Base-by-base conservation (phyloP, 371 early-diverging fungal genomes). In the Mortierella sp. region DNA sequence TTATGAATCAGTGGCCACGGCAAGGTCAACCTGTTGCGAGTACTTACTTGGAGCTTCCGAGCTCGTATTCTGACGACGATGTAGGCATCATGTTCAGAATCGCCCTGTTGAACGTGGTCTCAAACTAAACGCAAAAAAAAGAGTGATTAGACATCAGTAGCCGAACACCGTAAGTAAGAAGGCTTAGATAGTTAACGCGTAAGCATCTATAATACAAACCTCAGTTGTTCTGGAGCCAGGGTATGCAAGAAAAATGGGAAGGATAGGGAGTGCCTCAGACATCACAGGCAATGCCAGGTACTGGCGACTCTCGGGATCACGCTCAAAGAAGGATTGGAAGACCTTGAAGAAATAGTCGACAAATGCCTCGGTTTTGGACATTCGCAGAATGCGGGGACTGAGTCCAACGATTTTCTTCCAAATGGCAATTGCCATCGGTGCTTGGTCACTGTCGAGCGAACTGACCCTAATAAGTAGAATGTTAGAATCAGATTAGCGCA, bases 21-120 rank as follows among this genome's bases (percentile, higher is more conserved):
- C 14, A 6, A 16, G 19, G 5, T 31, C 61, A 44, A 26, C 4
- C 2, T 10, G 14, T 9, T 46, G 26, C 34, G 11, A 24, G 10
- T 44, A 53, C 86, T 37, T 87, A 90, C 90, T 74, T 84, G 37
- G 88, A 80, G 24, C 86, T 82, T 44, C 89, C 90, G 70, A 82
- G 86, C 40, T 89, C 84, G 21, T 91, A 72, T 31, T 90, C 90
- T 3, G 79, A 78, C 3, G 92, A 90, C 5, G 84, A 81, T n/a
- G 87, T 75, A 3, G 93, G 92, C 72, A 94, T 90, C 50, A 92
- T 80, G 19, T 91, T 90, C 71, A 86, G 26, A 37, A 86, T 78
- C 0, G 86, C 82, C 59, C 75, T 76, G 24, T 69, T 81, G 44
- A 82, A 74, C 5, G 70, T 78, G 24, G 59, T n/a, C 53, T 86